Evolutionary conservation across 2,329 filamentous ascomycete genomes (phyloP), one percentile per base, ranked within the genome.

Genomic region (Venturia aucupariae): DNA sequence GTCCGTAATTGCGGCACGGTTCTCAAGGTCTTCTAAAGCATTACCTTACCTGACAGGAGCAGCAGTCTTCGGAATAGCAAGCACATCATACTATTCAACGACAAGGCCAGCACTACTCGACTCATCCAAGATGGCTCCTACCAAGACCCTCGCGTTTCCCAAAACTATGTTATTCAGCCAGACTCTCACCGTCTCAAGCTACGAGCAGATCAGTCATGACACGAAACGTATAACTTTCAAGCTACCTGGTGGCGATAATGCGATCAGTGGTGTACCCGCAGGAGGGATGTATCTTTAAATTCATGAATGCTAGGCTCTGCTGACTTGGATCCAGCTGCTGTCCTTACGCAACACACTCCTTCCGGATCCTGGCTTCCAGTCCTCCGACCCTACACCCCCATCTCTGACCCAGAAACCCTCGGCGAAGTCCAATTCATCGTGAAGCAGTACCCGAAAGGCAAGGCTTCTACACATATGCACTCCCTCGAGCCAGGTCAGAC

Each of bases 391-490:
- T 90, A 90, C 68, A 89, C 86, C 0, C 87, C 87, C 0, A 77
- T 88, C 62, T 85, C 78, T 67, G 48, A 60, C 2, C 11, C 71
- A 82, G 83, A 84, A 44, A 78, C 85, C 44, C 78, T 79, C 2
- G 87, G 86, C 6, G 78, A 77, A 65, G 69, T 90, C 7, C 85
- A 89, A 11, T 76, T 90, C 22, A 75, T 90, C 57, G 81, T 90
- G 17, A 90, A 90, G 74, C 78, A 82, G 65, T 90, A 90, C 69
- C 86, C 86, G 2, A 75, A 81, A 62, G 88, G 88, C 66, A 85
- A 84, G 73, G 82, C 82, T 51, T 87, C 84, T 69, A 81, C 78
- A 0, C 82, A 90, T 69, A 76, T 90, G n/a, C 87, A 90, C 76
- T 83, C 81, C 3, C 77, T 90, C 6, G 69, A 76, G 19, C 86